Base-by-base conservation (phyloP, 345 rosid genomes). In the Geranium rotundifolium region DNA sequence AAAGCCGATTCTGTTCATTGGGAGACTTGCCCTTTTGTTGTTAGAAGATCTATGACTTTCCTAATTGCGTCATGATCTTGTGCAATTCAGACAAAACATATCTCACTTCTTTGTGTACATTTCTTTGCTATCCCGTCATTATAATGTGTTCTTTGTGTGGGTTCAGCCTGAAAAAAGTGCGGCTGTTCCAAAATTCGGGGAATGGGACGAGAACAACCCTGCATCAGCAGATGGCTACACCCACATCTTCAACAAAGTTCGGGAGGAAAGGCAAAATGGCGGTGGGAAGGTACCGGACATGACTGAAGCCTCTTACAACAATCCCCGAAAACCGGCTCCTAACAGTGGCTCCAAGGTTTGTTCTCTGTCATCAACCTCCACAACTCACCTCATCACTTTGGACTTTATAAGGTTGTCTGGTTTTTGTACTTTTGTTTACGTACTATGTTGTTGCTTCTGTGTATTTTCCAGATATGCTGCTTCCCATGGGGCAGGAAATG, bases 111-210 rank as follows among this genome's bases (percentile, higher is more conserved):
- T n/a, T n/a, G n/a, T n/a, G n/a, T n/a, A n/a, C n/a, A n/a, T n/a
- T n/a, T n/a, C n/a, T n/a, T n/a, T n/a, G n/a, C n/a, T n/a, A n/a
- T n/a, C n/a, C n/a, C n/a, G 50, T 41, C 10, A 13, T 41, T 41
- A 6, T 41, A 41, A 41, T 41, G 1, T 9, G 50, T 41, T 41
- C 50, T 12, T 41, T 6, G 14, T 41, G 12, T 41, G 7, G 50
- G 9, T 41, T 41, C 67, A 88, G 95, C 81, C 84, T 29, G 88
- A 82, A 0, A 68, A 71, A 68, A 83, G 86, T 5, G 79, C 89
- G 30, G 90, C 85, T 69, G 90, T 91, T 59, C 96, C 98, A 0
- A 89, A 78, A 71, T 91, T 91, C 29, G 98, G 98, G 0, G 96
- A 82, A 0, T 91, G 96, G 98, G 89, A 91, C 57, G 89, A 81